Evolutionary conservation across 805 yeast species (phyloP).

Genomic region (Tetrapisispora phaffii): DNA sequence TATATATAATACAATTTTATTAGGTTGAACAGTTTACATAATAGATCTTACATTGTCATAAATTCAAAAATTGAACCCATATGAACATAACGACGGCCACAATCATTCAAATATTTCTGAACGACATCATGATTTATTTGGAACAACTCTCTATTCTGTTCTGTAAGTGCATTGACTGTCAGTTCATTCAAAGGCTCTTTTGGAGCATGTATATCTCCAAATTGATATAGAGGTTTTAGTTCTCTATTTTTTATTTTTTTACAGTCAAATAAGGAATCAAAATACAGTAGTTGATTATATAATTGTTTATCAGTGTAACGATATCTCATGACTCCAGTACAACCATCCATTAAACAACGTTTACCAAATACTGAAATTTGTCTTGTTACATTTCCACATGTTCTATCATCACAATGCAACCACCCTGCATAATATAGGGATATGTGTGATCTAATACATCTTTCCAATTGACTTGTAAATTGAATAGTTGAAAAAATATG

Average conservation of each 20-base stretch:
- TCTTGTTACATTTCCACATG: conserved; percentile 72
- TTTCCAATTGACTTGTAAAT: conserved; percentile 65
- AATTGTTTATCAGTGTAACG: conserved; percentile 68
- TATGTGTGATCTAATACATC: conserved; percentile 57
- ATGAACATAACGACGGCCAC: conserved; percentile 85
- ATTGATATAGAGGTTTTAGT: conserved; percentile 44
- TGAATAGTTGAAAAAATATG: conserved; percentile 41
- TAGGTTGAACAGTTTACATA: not conserved
- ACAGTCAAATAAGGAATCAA: conserved; percentile 69
- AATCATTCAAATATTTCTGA: conserved; percentile 61
- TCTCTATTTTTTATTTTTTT: conserved; percentile 56
- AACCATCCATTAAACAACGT: conserved; percentile 53
- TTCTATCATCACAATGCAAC: conserved; percentile 73
- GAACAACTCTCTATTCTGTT: conserved; percentile 63
- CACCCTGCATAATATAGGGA: conserved; percentile 78
- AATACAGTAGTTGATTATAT: conserved; percentile 77
- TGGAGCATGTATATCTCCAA: conserved; percentile 30
- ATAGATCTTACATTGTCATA: conserved; percentile 26
- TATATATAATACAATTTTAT: not conserved
- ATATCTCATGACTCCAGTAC: conserved; percentile 74
- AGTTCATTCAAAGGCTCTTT: conserved; percentile 32
- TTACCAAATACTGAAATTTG: conserved; percentile 86
- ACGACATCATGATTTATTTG: conserved; percentile 47
- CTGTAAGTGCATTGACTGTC: conserved; percentile 63
- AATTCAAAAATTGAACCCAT: conserved; percentile 71